These are phyloP conservation scores for Phytopythium sindhum DNA, from an alignment of 352 stramenopile species.

Conservation along the genomic window DNA sequence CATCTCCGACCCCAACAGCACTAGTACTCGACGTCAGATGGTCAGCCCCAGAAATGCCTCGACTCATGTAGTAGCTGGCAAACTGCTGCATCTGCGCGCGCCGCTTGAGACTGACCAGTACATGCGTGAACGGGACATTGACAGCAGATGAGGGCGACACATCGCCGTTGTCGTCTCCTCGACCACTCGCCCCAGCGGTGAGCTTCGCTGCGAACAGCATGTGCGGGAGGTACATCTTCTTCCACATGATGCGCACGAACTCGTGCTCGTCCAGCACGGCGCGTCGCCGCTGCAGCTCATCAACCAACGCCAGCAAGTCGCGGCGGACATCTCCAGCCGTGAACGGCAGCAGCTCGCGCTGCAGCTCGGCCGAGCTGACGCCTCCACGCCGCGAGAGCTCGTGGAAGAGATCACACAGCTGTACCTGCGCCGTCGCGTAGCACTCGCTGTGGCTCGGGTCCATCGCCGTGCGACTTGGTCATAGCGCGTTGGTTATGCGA, in stretches of 20 bases:
- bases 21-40: constrained; percentile 18
- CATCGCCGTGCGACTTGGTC: constrained; percentile 17
- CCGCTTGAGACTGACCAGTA: constrained; percentile 72
- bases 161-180: background rate
- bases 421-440: constrained; percentile 43
- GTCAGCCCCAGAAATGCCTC: constrained; percentile 59
- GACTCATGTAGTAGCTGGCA: constrained; percentile 60
- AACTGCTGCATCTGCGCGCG: constrained; percentile 65
- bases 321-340: constrained; percentile 52
- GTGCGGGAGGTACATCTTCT: constrained; percentile 60
- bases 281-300: constrained; percentile 41
- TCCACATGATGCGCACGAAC: constrained; percentile 63
- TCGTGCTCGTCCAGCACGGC: constrained; percentile 50
- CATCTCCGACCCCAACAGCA: background rate
- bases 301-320: constrained; percentile 51
- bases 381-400: constrained; percentile 49
- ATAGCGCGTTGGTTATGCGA: too few species aligned
- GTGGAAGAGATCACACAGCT: constrained; percentile 57
- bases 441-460: constrained; percentile 40
- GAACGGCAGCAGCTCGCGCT: constrained; percentile 45
- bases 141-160: constrained; percentile 8
- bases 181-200: background rate
- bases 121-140: constrained; percentile 59
- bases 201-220: constrained; percentile 28
- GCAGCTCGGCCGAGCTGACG: constrained; percentile 40